Evolutionary conservation across 2,329 filamentous ascomycete species (phyloP).

Genomic region (Sclerotinia spermophila): DNA sequence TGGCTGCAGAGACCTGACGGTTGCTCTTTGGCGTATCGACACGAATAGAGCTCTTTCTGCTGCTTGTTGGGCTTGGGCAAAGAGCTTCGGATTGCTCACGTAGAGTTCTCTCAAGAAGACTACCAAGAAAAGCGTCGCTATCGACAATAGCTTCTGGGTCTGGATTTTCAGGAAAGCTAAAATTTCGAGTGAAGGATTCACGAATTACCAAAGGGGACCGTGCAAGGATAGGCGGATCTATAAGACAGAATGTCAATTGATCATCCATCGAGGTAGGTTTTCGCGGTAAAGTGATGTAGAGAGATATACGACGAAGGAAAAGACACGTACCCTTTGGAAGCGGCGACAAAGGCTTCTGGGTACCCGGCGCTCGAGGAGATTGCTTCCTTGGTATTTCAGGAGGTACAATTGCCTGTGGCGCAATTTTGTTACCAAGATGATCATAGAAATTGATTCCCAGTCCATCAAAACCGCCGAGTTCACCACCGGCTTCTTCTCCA

Average conservation of each 20-base stretch:
- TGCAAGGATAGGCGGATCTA: neutral
- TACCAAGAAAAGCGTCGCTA: constrained; percentile 24
- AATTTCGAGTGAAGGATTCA: constrained; percentile 4
- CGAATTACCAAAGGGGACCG: constrained; percentile 5
- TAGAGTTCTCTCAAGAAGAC: constrained; percentile 30
- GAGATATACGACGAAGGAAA: neutral
- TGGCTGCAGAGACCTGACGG: neutral
- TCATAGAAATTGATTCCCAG: constrained; percentile 25
- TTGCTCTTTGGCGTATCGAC: constrained; percentile 5
- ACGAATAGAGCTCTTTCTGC: constrained; percentile 9
- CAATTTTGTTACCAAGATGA: constrained; percentile 11
- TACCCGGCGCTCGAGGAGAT: constrained; percentile 6
- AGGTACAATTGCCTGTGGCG: neutral
- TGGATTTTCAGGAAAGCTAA: neutral
- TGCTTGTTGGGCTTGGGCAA: constrained; percentile 20
- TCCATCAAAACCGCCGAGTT: constrained; percentile 6
- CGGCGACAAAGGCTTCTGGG: constrained; percentile 1
- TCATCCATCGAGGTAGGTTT: neutral
- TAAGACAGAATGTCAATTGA: neutral
- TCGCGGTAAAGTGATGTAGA: neutral
- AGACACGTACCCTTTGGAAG: constrained; percentile 5
- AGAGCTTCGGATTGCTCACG: constrained; percentile 29
- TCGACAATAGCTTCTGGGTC: neutral
- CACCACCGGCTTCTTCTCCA: neutral
- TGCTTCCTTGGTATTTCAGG: neutral